Conservation (phyloP, 345 rosid genomes). For the Pseudoturritis turrita region DNA sequence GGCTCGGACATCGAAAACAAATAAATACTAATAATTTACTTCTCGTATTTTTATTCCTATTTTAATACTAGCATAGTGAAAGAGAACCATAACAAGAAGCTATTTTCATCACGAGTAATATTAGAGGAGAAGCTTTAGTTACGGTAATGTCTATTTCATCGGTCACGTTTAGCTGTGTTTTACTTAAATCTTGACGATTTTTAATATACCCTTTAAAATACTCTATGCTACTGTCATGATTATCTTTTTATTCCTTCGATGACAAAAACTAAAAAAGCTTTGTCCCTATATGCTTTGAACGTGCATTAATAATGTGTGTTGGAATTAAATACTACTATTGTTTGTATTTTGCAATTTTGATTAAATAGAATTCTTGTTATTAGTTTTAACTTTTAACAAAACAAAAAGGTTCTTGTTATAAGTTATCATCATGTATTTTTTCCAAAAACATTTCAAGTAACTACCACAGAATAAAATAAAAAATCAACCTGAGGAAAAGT, state of each 20-base stretch:
- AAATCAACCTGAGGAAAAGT: not conserved
- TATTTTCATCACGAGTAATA: not conserved
- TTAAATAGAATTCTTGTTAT: not conserved
- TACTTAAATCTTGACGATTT: constrained; percentile 9
- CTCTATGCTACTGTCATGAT: not conserved
- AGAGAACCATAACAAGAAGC: not conserved
- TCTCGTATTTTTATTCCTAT: not conserved
- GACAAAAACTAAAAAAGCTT: constrained; percentile 7
- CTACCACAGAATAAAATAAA: not conserved
- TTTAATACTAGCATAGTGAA: not conserved
- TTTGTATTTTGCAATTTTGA: not conserved
- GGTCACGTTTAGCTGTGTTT: constrained; percentile 10
- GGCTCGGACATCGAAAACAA: not conserved
- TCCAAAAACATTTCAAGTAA: not conserved
- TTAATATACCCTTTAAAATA: not conserved
- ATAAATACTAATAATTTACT: not conserved
- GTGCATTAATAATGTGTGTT: constrained; percentile 28
- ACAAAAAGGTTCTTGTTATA: not conserved
- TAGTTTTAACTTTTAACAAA: not conserved
- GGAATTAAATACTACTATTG: not conserved
- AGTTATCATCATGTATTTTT: not conserved
- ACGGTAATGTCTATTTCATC: constrained; percentile 16
- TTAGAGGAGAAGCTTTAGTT: not conserved
- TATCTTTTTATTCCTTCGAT: constrained; percentile 30
- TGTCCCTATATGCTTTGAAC: constrained; percentile 35